These are phyloP conservation scores for Cladosporium colombiae DNA, from an alignment of 2,329 filamentous ascomycete species.

Conservation along the genomic window DNA sequence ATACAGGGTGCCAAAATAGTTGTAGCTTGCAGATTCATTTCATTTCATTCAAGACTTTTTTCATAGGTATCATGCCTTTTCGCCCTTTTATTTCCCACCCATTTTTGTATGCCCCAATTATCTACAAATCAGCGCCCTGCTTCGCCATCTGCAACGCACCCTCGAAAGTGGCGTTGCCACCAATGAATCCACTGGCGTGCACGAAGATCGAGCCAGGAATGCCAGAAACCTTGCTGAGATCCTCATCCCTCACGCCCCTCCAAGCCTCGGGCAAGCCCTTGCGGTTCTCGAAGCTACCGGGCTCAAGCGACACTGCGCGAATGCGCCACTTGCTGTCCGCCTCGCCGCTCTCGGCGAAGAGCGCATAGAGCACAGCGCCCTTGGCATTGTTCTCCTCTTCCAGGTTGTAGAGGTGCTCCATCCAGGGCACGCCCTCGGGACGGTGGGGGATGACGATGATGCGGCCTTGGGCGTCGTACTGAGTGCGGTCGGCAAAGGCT, in stretches of 20 bases:
- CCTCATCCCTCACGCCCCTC: constrained; percentile 85
- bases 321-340: constrained; percentile 87
- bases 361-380: constrained; percentile 73
- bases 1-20: not conserved
- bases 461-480: constrained; percentile 72
- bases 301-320: constrained; percentile 81
- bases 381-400: constrained; percentile 61
- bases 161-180: constrained; percentile 88
- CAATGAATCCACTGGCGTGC: constrained; percentile 93
- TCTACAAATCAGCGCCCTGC: constrained; percentile 61
- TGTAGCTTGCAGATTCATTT: not conserved
- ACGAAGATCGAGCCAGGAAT: constrained; percentile 83
- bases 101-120: not conserved
- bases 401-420: constrained; percentile 89
- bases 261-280: constrained; percentile 89
- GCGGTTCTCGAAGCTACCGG: constrained; percentile 86
- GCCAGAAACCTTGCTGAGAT: constrained; percentile 72
- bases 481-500: constrained; percentile 69
- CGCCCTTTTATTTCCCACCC: not conserved
- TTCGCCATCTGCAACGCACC: constrained; percentile 83
- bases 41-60: constrained; percentile 4
- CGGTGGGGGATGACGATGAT: constrained; percentile 68
- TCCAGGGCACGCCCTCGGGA: constrained; percentile 84
- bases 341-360: constrained; percentile 81
- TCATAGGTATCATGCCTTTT: constrained; percentile 1